Conservation (phyloP, 768 basidiomycete genomes). For the Rhodotorula babjevae region DNA sequence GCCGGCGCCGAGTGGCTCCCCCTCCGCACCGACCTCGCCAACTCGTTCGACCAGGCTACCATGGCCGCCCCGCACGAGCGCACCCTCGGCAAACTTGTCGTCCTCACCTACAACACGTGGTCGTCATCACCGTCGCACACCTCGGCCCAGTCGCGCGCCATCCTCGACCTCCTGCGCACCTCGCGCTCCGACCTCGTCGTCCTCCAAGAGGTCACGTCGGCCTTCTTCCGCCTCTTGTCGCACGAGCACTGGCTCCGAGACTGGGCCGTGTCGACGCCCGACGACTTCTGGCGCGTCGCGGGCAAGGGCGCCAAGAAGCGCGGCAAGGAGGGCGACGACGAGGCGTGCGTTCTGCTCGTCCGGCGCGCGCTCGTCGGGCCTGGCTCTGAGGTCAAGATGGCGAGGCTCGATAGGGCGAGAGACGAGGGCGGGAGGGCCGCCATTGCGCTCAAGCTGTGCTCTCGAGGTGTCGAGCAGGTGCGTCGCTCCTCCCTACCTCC, state of each 20-base stretch:
- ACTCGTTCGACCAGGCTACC: no score
- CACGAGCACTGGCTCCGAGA: constrained; percentile 13
- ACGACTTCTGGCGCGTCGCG: constrained; percentile 21
- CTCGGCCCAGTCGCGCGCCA: constrained; percentile 6
- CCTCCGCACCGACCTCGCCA: neutral
- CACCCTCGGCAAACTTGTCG: neutral
- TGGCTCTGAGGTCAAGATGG: neutral
- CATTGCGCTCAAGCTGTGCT: neutral
- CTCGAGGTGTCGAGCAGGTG: neutral
- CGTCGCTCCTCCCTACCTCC: neutral
- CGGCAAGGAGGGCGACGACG: constrained; percentile 17
- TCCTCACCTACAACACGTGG: constrained; percentile 30
- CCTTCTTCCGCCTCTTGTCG: constrained; percentile 14
- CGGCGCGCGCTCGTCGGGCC: neutral
- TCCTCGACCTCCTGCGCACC: neutral
- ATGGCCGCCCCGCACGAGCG: no score
- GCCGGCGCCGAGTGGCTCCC: neutral
- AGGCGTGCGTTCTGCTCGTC: constrained; percentile 31
- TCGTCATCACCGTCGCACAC: constrained; percentile 18
- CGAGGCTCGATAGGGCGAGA: constrained; percentile 5
- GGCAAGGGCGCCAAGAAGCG: neutral
- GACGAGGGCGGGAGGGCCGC: constrained; percentile 30
- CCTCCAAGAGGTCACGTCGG: constrained; percentile 29
- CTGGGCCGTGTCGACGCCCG: constrained; percentile 9
- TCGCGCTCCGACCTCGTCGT: constrained; percentile 22